Evolutionary conservation across 192 early-diverging fungal species (phyloP), one percentile per base, ranked within the genome.

Genomic region (Dimargaris cristalligena): DNA sequence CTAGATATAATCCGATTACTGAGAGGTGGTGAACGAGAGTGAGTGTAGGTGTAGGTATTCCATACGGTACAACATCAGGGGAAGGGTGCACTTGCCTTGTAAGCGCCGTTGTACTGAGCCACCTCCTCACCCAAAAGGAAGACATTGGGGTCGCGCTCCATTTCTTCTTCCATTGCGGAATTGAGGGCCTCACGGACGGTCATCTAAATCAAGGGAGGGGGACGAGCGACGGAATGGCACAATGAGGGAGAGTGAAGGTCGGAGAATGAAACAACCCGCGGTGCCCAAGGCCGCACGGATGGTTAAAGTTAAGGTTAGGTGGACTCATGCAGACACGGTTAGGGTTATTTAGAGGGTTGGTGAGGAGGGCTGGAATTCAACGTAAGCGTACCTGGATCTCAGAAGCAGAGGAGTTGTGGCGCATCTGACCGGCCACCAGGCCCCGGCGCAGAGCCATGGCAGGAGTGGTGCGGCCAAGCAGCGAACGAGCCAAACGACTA

Each of bases 51-150:
- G 3, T 3, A 11, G 9, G 23, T n/a, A 23, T 18, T 35, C 35
- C 22, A 44, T 8, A 18, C 41, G 18, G 18, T 18, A 47, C 30
- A 67, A 56, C 18, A 44, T 11, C 8, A 11, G 18, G 41, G 10
- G 18, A 44, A 44, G 18, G 9, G 35, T 16, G 33, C 18, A 50
- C 69, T 47, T 76, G 91, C 92, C 86, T 98, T 98, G 85, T 98
- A 98, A 28, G 94, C 92, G 63, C 94, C 94, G 71, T 95, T 98
- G 79, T 98, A 98, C 71, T 94, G 94, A 58, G 89, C 94, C 56
- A 98, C 94, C 63, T 98, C 94, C 71, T 98, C 94, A 60, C 94
- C 94, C 52, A 98, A 75, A 44, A 98, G 67, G 72, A 88, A 92
- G 52, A 98, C 88, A 16, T 79, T 86, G 61, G 90, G 86, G 71